phyloP scores from a whole-genome alignment of 2,329 filamentous ascomycete species.

The Xylaria sp. region DNA sequence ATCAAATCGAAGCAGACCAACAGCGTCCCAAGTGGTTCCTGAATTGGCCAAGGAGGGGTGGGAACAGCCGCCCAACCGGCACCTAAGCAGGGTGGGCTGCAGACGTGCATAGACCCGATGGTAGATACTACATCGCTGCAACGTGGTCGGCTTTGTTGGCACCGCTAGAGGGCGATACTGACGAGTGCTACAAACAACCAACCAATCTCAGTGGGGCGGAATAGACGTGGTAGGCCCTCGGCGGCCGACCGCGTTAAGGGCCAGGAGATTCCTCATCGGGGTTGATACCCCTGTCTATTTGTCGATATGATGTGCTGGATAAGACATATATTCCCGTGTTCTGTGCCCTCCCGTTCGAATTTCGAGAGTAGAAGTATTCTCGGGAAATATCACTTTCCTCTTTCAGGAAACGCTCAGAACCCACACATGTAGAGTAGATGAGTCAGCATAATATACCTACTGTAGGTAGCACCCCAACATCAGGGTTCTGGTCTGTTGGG shows the following conservation, averaged over 20 bases:
- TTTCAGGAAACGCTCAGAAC: neutral
- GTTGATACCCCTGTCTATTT: slow-evolving; percentile 6
- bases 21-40: slow-evolving; percentile 41
- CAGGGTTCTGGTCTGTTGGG: neutral
- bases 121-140: slow-evolving; percentile 46
- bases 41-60: slow-evolving; percentile 44
- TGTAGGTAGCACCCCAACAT: slow-evolving; percentile 1
- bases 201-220: slow-evolving; percentile 36
- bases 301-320: slow-evolving; percentile 14
- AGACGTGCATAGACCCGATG: slow-evolving; percentile 43
- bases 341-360: slow-evolving; percentile 1
- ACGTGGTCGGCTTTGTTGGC: slow-evolving; percentile 53
- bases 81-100: slow-evolving; percentile 34
- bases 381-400: slow-evolving; percentile 3
- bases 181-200: slow-evolving; percentile 39
- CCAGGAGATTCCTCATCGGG: slow-evolving; percentile 17
- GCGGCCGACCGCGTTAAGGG: slow-evolving; percentile 14
- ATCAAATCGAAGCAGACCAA: slow-evolving; percentile 28
- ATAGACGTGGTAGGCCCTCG: slow-evolving; percentile 31
- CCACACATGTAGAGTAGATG: slow-evolving; percentile 25
- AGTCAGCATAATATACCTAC: slow-evolving; percentile 10
- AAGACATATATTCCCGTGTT: slow-evolving; percentile 22
- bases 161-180: slow-evolving; percentile 43
- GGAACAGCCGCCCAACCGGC: slow-evolving; percentile 44
- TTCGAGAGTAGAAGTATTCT: neutral